Conservation (phyloP, 257 asterid genomes). For the Primulina tabacum region DNA sequence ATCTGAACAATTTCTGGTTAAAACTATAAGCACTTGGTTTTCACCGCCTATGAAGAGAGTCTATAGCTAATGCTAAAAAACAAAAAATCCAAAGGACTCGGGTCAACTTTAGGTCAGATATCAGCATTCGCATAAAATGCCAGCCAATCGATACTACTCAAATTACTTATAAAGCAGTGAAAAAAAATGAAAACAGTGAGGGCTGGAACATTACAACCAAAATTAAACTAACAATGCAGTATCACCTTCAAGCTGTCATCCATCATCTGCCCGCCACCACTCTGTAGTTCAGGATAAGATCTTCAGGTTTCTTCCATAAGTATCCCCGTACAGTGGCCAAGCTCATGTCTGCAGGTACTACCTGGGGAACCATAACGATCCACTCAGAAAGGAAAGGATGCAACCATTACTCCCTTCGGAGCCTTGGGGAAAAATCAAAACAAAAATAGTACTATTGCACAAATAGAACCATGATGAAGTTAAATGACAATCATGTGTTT, state of each 20-base stretch:
- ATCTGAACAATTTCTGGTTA: background rate
- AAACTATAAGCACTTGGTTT: background rate
- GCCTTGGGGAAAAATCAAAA: background rate
- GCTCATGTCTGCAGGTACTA: conserved; percentile 53
- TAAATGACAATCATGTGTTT: background rate
- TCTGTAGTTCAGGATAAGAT: conserved; percentile 55
- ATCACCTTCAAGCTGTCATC: conserved; percentile 26
- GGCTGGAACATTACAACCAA: background rate
- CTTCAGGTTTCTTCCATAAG: conserved; percentile 58
- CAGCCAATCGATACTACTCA: background rate
- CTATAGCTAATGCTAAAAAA: too few species aligned
- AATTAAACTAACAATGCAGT: background rate
- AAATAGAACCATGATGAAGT: too few species aligned
- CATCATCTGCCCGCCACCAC: conserved; percentile 47
- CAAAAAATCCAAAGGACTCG: background rate
- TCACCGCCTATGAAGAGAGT: background rate
- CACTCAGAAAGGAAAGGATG: conserved; percentile 4
- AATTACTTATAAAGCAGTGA: too few species aligned
- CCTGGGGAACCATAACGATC: conserved; percentile 27
- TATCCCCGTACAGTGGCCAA: conserved; percentile 50
- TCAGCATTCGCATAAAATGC: background rate
- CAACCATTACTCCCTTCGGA: background rate
- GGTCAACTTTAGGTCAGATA: background rate
- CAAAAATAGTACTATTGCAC: too few species aligned
- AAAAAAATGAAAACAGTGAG: background rate